Evolutionary conservation across 2,329 filamentous ascomycete genomes (phyloP).

Genomic region (Aureobasidium pullulans): DNA sequence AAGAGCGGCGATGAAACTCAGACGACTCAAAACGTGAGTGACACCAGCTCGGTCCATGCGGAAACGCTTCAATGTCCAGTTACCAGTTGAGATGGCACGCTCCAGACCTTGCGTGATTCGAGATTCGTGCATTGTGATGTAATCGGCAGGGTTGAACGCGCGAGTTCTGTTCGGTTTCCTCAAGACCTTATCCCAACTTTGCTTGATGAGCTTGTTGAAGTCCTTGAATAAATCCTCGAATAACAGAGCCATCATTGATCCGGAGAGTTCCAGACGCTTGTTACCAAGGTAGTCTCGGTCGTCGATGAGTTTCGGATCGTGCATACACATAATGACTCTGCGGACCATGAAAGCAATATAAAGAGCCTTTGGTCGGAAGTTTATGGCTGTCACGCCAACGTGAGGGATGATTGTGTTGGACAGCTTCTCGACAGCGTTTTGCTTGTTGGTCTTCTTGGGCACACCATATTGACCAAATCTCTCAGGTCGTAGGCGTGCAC

Average conservation of each 20-base stretch:
- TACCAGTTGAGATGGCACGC: conserved; percentile 91
- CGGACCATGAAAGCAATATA: conserved; percentile 97
- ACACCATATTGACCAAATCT: conserved; percentile 43
- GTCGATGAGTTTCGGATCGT: conserved; percentile 82
- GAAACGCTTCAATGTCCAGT: conserved; percentile 97
- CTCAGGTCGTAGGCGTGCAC: conserved; percentile 79
- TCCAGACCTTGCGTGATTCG: conserved; percentile 91
- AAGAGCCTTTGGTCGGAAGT: conserved; percentile 94
- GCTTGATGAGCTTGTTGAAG: conserved; percentile 81
- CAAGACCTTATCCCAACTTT: conserved; percentile 89
- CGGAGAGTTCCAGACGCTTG: conserved; percentile 89
- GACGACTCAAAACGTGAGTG: conserved; percentile 86
- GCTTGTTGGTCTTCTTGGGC: conserved; percentile 66
- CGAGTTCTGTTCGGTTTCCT: conserved; percentile 88
- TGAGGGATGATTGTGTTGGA: conserved; percentile 92
- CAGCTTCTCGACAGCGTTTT: conserved; percentile 87
- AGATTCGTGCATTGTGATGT: conserved; percentile 76
- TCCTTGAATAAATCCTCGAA: conserved; percentile 99
- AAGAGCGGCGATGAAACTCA: conserved; percentile 93
- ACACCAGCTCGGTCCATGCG: conserved; percentile 97
- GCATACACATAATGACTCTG: conserved; percentile 88
- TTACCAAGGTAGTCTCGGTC: conserved; percentile 98
- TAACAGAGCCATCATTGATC: conserved; percentile 83
- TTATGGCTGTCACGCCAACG: conserved; percentile 80
- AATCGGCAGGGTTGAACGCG: conserved; percentile 77